phyloP scores from a whole-genome alignment of 441 rosid genomes.

The Jatropha podagrica region DNA sequence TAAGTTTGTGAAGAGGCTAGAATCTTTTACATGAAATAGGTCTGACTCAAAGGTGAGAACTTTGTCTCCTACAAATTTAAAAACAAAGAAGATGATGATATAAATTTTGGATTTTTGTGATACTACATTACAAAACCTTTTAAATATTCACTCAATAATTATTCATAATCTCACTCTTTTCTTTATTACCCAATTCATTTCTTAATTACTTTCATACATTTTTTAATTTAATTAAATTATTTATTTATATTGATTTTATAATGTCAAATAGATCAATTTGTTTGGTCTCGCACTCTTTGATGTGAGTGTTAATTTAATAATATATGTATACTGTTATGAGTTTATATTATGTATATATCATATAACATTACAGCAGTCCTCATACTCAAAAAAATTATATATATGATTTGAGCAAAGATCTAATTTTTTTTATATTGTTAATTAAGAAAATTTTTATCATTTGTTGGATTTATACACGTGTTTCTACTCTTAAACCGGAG shows the following conservation, averaged over 20 bases:
- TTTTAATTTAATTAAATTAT: neutral
- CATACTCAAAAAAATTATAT: too few relatives aligned
- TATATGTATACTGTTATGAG: too few relatives aligned
- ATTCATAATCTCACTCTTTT: constrained; percentile 30
- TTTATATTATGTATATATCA: too few relatives aligned
- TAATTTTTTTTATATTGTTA: too few relatives aligned
- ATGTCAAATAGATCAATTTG: neutral
- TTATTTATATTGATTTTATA: neutral
- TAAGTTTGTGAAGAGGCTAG: constrained; percentile 2
- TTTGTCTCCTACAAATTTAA: constrained; percentile 13
- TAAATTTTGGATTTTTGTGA: constrained; percentile 38
- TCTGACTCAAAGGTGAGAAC: constrained; percentile 32
- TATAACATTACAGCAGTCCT: too few relatives aligned
- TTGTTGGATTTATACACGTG: too few relatives aligned
- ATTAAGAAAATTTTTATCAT: too few relatives aligned
- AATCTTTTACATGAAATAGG: constrained; percentile 27
- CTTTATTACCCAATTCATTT: neutral
- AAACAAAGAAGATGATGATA: constrained; percentile 23
- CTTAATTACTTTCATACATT: neutral
- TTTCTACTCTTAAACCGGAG: too few relatives aligned
- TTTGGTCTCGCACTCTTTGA: neutral
- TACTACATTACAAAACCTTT: constrained; percentile 9
- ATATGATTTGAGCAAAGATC: too few relatives aligned
- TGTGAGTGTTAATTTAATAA: neutral
- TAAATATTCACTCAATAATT: constrained; percentile 13